Evolutionary conservation across 768 basidiomycete genomes (phyloP), one percentile per base, ranked within the genome.

Genomic region (Leucocoprinus leucothites): DNA sequence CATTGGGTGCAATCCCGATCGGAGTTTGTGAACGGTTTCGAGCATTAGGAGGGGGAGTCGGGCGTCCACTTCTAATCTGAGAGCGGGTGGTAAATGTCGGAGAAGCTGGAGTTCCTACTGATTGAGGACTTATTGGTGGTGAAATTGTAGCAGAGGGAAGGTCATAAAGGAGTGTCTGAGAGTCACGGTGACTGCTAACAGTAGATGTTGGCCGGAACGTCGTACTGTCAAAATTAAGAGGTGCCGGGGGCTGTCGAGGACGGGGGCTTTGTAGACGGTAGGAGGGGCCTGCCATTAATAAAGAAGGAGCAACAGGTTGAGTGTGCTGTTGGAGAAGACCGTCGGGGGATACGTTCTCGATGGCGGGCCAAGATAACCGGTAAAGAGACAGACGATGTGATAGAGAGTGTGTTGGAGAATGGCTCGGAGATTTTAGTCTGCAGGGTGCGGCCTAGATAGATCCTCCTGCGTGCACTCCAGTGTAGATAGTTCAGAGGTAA

Each of bases 81-180:
- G 80, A 74, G 63, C 82, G 81, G 21, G 71, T 67, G 24, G 76
- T 61, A 61, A 78, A 80, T 18, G 81, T 75, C 14, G 87, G 83
- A 11, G 85, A 85, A 2, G 80, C 73, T 4, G 87, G 86, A 18
- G 84, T 84, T 18, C 66, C 60, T 56, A 70, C 75, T 14, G 77
- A 69, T 61, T 69, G 72, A 18, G 82, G 78, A 64, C 79, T 82
- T 58, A 74, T 79, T 19, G 86, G 82, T 7, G 87, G 84, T 1
- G 84, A 78, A 66, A 80, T 69, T 16, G 75, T 69, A 9, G 84
- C 70, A 14, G 86, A 78, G 60, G 88, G 87, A 58, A 89, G 78
- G 71, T 89, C 85, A 69, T 89, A 89, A 71, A 89, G 84, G 66
- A 89, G 82, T 49, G 86, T 81, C 65, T 84, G 79, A 49, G 76